phyloP scores from a whole-genome alignment of 495 filamentous ascomycete species.

The Neurospora sublineolata region DNA sequence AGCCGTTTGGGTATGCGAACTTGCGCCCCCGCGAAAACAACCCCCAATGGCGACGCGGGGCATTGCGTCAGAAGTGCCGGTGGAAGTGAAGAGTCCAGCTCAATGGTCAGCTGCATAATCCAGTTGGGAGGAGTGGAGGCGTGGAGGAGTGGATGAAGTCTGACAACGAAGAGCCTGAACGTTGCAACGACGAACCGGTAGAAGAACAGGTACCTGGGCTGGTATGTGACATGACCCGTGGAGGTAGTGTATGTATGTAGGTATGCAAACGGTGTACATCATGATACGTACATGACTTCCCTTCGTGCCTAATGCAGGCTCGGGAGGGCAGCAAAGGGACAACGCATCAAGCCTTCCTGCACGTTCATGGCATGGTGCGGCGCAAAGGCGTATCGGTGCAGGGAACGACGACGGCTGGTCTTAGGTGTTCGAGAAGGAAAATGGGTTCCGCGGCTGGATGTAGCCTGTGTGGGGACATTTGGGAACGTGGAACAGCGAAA shows the following conservation, averaged over 20 bases:
- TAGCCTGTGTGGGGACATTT: slow-evolving; percentile 9
- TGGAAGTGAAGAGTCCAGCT: not conserved
- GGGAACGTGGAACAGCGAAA: slow-evolving; percentile 7
- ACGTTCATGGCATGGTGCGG: slow-evolving; percentile 7
- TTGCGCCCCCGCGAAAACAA: not conserved
- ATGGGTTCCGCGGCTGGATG: slow-evolving; percentile 3
- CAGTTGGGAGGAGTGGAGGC: not conserved
- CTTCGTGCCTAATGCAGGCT: slow-evolving; percentile 12
- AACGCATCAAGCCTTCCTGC: slow-evolving; percentile 26
- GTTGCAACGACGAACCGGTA: not conserved
- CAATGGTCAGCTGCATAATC: not conserved
- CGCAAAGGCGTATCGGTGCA: slow-evolving; percentile 8
- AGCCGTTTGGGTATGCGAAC: not conserved
- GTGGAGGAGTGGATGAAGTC: not conserved
- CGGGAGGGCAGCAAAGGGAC: slow-evolving; percentile 14
- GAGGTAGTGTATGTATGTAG: not conserved
- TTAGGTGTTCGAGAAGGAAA: slow-evolving; percentile 17
- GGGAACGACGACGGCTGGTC: slow-evolving; percentile 4
- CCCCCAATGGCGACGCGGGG: slow-evolving; percentile 4
- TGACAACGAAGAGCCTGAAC: not conserved
- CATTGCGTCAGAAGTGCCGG: slow-evolving; percentile 13
- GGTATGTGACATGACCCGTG: not conserved
- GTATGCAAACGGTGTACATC: not conserved
- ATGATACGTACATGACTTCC: not conserved
- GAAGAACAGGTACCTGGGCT: not conserved